These are phyloP conservation scores for Venturia carpophila DNA, from an alignment of 2,329 filamentous ascomycete genomes.

Conservation along the genomic window DNA sequence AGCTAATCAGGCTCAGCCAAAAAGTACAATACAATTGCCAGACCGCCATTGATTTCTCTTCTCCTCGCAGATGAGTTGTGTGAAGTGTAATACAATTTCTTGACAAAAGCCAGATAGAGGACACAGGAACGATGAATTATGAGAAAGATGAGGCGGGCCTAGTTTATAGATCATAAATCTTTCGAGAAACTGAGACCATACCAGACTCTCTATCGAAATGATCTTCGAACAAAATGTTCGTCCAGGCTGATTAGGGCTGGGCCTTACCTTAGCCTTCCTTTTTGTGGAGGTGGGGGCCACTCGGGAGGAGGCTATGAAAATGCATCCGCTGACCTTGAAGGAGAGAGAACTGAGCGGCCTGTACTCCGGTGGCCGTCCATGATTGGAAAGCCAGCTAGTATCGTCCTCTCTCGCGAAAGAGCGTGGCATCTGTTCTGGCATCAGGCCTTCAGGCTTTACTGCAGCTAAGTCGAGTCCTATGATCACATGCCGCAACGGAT, in stretches of 20 bases:
- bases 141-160: neutral
- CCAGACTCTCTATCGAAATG: neutral
- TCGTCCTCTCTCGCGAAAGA: too few relatives aligned
- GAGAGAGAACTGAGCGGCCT: too few relatives aligned
- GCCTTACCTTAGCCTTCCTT: neutral
- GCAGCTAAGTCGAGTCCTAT: too few relatives aligned
- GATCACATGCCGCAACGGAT: too few relatives aligned
- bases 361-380: neutral
- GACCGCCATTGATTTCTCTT: neutral
- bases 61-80: neutral
- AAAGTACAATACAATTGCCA: neutral
- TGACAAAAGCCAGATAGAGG: neutral
- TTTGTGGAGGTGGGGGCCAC: constrained; percentile 1
- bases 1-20: neutral
- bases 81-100: neutral
- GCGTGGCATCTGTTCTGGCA: too few relatives aligned
- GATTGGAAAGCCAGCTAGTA: too few relatives aligned
- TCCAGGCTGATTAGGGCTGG: too few relatives aligned
- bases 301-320: too few relatives aligned
- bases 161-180: neutral
- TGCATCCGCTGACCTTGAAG: neutral
- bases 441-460: too few relatives aligned
- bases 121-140: neutral
- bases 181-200: too few relatives aligned
- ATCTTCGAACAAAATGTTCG: neutral